Conservation (phyloP, 2,329 filamentous ascomycete genomes). For the Calonectria montana region DNA sequence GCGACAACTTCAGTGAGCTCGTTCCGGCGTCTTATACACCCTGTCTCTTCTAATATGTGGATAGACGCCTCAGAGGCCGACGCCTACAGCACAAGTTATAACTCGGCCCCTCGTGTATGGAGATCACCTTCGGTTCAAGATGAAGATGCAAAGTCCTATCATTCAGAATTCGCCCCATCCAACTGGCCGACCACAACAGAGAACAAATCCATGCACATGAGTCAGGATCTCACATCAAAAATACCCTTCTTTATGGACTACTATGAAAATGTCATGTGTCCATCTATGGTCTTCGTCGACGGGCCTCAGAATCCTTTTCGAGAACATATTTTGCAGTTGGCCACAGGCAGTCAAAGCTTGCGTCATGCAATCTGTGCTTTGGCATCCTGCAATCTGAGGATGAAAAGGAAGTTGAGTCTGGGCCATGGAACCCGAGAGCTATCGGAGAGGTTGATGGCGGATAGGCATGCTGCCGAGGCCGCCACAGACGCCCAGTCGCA, state of each 20-base stretch:
- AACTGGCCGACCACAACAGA: constrained; percentile 62
- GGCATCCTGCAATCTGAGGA: constrained; percentile 88
- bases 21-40: constrained; percentile 47
- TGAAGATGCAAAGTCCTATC: constrained; percentile 58
- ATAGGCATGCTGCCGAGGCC: constrained; percentile 58
- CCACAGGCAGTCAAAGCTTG: constrained; percentile 81
- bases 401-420: constrained; percentile 77
- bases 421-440: constrained; percentile 67
- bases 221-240: constrained; percentile 76
- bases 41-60: constrained; percentile 51
- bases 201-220: constrained; percentile 61
- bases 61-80: constrained; percentile 65
- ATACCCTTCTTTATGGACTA: constrained; percentile 93
- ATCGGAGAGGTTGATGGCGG: constrained; percentile 59
- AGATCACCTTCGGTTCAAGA: constrained; percentile 52
- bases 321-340: constrained; percentile 82
- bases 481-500: constrained; percentile 61
- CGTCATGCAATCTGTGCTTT: constrained; percentile 93
- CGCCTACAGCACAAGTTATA: constrained; percentile 62
- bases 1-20: constrained; percentile 66
- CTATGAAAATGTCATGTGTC: constrained; percentile 92
- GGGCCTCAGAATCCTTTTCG: constrained; percentile 87
- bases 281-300: constrained; percentile 92
- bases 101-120: constrained; percentile 62
- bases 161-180: constrained; percentile 57